Evolutionary conservation across 495 filamentous ascomycete genomes (phyloP), one percentile per base, ranked within the genome.

Genomic region (Aspergillus sparsus): DNA sequence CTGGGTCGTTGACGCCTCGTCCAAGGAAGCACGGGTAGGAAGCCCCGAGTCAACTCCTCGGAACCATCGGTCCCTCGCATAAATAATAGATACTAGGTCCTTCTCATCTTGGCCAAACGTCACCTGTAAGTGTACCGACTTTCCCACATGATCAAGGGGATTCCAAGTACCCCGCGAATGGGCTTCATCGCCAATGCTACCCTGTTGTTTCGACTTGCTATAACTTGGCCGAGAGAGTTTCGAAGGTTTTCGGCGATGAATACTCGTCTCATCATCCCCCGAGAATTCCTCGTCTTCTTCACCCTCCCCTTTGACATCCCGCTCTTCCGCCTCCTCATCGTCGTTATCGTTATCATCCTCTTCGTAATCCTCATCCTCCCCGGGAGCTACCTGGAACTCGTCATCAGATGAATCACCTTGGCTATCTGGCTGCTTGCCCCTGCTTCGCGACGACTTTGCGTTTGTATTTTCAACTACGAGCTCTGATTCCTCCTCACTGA

Each of bases 21-120:
- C 67, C 49, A 80, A 60, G 6, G 75, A 62, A 13, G 44, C 47
- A 15, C 79, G 76, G 35, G 70, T 72, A 27, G 85, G 85, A 44
- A 87, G 73, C 8, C 76, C 76, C 0, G 77, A 71, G 57, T 85
- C 79, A 27, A 71, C 41, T 0, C 70, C 74, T 72, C 76, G 53
- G 18, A 21, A 63, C 78, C 78, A 87, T 49, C 74, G 71, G 49
- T 81, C 78, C 51, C 81, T 74, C 55, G 77, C 72, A 61, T 76
- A 74, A 11, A 82, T 33, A 13, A 79, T 60, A 15, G 77, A 63
- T 9, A 76, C 52, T 5, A 83, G 44, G 58, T 86, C 82, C 37
- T 80, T 72, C 10, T 76, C 66, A 55, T 78, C 82, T 5, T 69
- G 64, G 8, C 82, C 82, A 68, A 74, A 78, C 2, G 75, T 73